These are phyloP conservation scores for Helotiales sp. DNA, from an alignment of 2,329 filamentous ascomycete species.

Conservation along the genomic window DNA sequence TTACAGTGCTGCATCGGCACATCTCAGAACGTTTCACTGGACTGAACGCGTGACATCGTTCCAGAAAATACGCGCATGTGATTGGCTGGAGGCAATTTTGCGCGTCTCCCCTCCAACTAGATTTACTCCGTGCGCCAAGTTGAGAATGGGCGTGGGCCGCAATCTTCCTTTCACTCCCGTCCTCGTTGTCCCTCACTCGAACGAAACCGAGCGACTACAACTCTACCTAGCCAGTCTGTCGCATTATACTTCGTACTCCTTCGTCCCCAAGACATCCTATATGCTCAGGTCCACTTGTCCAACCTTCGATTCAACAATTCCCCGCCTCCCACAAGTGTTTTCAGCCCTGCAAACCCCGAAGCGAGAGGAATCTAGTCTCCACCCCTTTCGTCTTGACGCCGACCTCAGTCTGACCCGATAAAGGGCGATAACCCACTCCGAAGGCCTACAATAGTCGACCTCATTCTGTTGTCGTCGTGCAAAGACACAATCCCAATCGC, in stretches of 20 bases:
- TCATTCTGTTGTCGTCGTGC: conserved; percentile 1
- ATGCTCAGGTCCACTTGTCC: background rate
- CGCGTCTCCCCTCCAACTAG: conserved; percentile 7
- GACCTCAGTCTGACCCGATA: conserved; percentile 22
- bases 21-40: conserved; percentile 1
- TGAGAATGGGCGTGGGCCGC: background rate
- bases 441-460: conserved; percentile 10
- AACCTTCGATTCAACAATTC: background rate
- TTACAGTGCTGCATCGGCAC: background rate
- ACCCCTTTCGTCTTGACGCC: conserved; percentile 27
- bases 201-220: background rate
- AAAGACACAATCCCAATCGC: background rate
- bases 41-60: background rate
- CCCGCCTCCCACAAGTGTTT: conserved; percentile 2
- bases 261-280: background rate
- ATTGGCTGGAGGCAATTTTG: background rate
- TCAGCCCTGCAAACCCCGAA: conserved; percentile 6
- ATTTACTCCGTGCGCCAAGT: background rate
- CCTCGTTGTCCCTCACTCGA: background rate
- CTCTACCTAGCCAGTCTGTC: background rate
- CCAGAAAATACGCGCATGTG: background rate
- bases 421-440: conserved; percentile 16
- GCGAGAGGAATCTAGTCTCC: conserved; percentile 10
- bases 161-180: background rate
- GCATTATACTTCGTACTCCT: background rate